Evolutionary conservation across 177 flowering plant genomes (phyloP).

Genomic region (Vitis hybrid): DNA sequence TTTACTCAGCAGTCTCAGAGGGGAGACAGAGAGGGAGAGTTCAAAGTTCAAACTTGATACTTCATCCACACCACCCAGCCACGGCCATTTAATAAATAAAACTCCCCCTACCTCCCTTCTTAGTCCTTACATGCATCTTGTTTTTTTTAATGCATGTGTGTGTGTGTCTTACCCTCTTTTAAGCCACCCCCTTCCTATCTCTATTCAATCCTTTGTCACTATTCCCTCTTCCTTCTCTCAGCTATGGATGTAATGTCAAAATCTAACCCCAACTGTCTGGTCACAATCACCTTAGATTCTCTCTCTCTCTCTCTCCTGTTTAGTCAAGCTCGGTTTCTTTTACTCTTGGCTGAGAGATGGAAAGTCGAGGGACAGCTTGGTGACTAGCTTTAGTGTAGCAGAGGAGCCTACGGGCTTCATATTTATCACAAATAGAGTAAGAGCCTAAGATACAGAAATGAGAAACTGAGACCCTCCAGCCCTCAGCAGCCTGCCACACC

Average conservation of each 20-base stretch:
- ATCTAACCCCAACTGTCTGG: slow-evolving; percentile 35
- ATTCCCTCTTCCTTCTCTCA: slow-evolving; percentile 3
- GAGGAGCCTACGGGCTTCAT: not conserved
- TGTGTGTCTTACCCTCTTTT: too few species aligned
- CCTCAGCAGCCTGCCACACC: too few species aligned
- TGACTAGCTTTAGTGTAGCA: not conserved
- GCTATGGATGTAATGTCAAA: slow-evolving; percentile 31
- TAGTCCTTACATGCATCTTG: too few species aligned
- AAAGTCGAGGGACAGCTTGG: slow-evolving; percentile 1
- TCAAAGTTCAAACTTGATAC: slow-evolving; percentile 1
- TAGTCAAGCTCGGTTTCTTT: slow-evolving; percentile 11
- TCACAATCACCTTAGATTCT: slow-evolving; percentile 42
- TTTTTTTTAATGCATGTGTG: too few species aligned
- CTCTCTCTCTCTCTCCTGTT: slow-evolving; percentile 8
- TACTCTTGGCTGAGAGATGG: not conserved
- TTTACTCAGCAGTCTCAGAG: not conserved
- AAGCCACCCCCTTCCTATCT: slow-evolving; percentile 3
- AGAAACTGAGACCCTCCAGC: not conserved
- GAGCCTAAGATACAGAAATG: slow-evolving; percentile 11
- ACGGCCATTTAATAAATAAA: too few species aligned
- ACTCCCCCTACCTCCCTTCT: not conserved
- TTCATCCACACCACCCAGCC: not conserved
- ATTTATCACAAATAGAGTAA: slow-evolving; percentile 16
- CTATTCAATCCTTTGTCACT: slow-evolving; percentile 7
- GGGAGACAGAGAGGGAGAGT: not conserved